Conservation (phyloP, 768 basidiomycete genomes). For the Daedalea quercina region DNA sequence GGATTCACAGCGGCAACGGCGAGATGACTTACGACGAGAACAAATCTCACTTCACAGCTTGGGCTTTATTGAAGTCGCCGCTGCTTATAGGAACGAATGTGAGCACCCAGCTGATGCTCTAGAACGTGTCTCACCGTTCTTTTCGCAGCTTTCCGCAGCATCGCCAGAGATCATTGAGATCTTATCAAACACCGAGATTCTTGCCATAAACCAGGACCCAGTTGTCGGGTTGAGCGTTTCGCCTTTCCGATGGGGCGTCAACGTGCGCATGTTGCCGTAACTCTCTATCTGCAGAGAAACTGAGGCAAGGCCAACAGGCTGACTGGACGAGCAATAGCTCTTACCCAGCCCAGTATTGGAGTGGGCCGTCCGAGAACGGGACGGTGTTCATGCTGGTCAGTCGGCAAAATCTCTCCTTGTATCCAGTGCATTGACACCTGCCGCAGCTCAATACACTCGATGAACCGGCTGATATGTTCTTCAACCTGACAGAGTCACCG, state of each 20-base stretch:
- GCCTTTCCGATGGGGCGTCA: constrained; percentile 65
- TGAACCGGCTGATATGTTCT: constrained; percentile 47
- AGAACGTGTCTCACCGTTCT: background rate
- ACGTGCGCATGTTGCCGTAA: constrained; percentile 29
- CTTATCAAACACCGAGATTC: constrained; percentile 54
- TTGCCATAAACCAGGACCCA: constrained; percentile 66
- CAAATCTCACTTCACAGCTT: constrained; percentile 67
- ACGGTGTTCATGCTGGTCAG: constrained; percentile 59
- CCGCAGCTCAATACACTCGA: constrained; percentile 51
- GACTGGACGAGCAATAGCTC: constrained; percentile 31
- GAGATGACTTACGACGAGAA: constrained; percentile 55
- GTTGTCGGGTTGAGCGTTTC: constrained; percentile 53
- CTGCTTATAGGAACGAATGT: constrained; percentile 52
- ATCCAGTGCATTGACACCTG: background rate
- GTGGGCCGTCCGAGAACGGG: constrained; percentile 55
- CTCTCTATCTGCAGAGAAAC: background rate
- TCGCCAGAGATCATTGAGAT: constrained; percentile 46
- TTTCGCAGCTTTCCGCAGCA: constrained; percentile 27
- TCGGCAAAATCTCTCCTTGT: background rate
- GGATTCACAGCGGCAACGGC: constrained; percentile 48
- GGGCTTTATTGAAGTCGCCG: constrained; percentile 67
- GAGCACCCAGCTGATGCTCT: background rate
- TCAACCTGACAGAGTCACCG: constrained; percentile 60
- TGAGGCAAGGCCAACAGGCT: constrained; percentile 14
- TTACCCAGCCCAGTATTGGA: constrained; percentile 64